Base-by-base conservation (phyloP, 1,284 basidiomycete species). In the Ustilago hordei region DNA sequence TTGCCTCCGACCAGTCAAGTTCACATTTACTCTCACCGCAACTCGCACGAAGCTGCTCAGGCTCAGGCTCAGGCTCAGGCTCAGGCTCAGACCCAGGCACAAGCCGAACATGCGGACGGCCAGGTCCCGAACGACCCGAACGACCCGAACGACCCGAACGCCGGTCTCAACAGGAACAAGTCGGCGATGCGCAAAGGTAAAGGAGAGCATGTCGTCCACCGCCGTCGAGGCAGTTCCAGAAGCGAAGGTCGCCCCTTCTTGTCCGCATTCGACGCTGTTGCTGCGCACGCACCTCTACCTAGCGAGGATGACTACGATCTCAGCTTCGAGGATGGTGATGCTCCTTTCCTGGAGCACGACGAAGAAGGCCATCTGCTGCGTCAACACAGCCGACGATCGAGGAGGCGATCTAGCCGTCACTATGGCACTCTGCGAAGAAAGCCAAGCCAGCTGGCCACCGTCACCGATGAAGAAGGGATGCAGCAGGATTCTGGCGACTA, bases 241-340 rank as follows among this genome's bases (percentile, higher is more conserved):
- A 78, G 74, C 50, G 79, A 82, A 36, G 75, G 79, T 35, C 70
- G 78, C 2, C 81, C 81, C 2, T 83, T 83, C 76, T 54, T 83
- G 0, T 83, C 81, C n/a, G 77, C 70, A 15, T 79, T 76, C 57
- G 81, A 83, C 38, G 79, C 79, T 19, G 53, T 83, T 23, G 53
- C 64, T n/a, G 67, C 67, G 2, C 80, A 83, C 54, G 81, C 81
- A 13, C 81, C 81, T 8, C 64, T 83, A 23, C 64, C 69, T 4
- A 77, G 69, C 56, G 79, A 81, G 53, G 73, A 76, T 31, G 79
- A 67, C 36, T 67, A 70, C 57, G 71, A 75, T 17, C 58, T 70
- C 23, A 75, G 71, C 65, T 82, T 75, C 31, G 74, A 70, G 35
- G 78, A 82, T 34, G 81, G 80, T 38, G 79, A 82, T 60, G 74